Evolutionary conservation across 2,329 filamentous ascomycete genomes (phyloP), one percentile per base, ranked within the genome.

Genomic region (Stachybotrys chartarum): DNA sequence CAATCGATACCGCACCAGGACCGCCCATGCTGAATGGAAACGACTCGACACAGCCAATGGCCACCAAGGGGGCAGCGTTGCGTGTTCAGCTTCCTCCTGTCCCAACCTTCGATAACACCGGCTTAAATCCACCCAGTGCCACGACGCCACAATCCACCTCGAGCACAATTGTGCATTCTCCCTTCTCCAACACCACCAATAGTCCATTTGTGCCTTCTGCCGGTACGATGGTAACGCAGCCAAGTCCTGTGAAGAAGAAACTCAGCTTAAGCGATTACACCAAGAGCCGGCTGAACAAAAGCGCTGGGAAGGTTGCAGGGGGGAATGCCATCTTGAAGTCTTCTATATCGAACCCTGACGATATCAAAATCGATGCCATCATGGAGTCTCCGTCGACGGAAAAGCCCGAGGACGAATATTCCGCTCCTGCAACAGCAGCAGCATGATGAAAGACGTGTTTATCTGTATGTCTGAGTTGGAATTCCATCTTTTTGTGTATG

Each of bases 171-270:
- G 63, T 71, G 1, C 78, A 81, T 54, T 84, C 83, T 0, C 80
- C 83, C 0, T 73, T 75, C 2, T 61, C 70, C 4, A 62, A 63
- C 30, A 72, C 66, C 54, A 63, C 75, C 35, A 60, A 75, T 1
- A 77, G 70, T 50, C 72, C 78, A 0, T 79, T 83, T 53, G 63
- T 70, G 5, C 64, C 73, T 7, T 59, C 74, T 0, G 63, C 74
- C 39, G 81, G 79, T 55, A 75, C 78, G 14, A 61, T 72, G 8
- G 67, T 66, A 6, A 74, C 74, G 10, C 75, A 77, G 24, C 81
- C 82, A 3, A 86, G 82, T 58, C 84, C 84, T 3, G 72, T 83
- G 35, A 86, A 85, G 70, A 87, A 87, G 75, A 87, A 86, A 67
- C 70, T 87, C 44, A 86, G 82, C 59, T 67, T 87, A 2, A 86